phyloP scores from a whole-genome alignment of 805 yeast genomes.

The Saturnispora zaruensis region DNA sequence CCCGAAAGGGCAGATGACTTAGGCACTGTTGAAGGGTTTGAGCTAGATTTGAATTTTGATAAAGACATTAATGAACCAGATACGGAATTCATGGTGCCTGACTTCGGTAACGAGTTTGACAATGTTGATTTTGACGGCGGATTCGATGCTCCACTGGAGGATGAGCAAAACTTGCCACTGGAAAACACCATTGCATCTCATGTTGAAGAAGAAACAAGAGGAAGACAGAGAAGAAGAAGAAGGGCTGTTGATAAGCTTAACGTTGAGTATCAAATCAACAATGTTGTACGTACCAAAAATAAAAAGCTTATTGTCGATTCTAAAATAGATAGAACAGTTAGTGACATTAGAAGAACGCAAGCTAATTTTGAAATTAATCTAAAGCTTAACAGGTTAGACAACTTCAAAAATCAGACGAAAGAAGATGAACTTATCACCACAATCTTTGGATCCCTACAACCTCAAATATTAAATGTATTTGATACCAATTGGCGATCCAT shows the following conservation, averaged over 20 bases:
- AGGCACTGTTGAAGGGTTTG: constrained; percentile 26
- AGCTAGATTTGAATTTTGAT: constrained; percentile 29
- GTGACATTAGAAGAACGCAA: constrained; percentile 28
- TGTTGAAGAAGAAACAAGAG: constrained; percentile 5
- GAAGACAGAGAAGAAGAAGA: constrained; percentile 15
- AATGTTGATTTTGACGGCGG: constrained; percentile 26
- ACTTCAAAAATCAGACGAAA: background rate
- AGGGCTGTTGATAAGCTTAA: constrained; percentile 26
- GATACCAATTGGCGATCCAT: constrained; percentile 16
- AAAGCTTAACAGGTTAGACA: background rate
- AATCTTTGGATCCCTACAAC: constrained; percentile 10
- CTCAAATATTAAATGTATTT: constrained; percentile 4
- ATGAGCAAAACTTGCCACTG: constrained; percentile 9
- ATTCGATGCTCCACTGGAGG: constrained; percentile 22
- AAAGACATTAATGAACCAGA: constrained; percentile 10
- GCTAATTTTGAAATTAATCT: constrained; percentile 17
- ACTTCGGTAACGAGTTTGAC: constrained; percentile 38
- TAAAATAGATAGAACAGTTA: constrained; percentile 36
- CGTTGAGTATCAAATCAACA: constrained; percentile 23
- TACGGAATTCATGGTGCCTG: constrained; percentile 9
- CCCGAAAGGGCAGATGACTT: constrained; percentile 24
- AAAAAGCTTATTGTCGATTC: constrained; percentile 40
- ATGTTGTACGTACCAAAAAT: constrained; percentile 42
- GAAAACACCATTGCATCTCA: background rate
- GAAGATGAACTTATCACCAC: background rate